These are phyloP conservation scores for Citrus reticulata DNA, from an alignment of 345 rosid genomes.

Conservation along the genomic window DNA sequence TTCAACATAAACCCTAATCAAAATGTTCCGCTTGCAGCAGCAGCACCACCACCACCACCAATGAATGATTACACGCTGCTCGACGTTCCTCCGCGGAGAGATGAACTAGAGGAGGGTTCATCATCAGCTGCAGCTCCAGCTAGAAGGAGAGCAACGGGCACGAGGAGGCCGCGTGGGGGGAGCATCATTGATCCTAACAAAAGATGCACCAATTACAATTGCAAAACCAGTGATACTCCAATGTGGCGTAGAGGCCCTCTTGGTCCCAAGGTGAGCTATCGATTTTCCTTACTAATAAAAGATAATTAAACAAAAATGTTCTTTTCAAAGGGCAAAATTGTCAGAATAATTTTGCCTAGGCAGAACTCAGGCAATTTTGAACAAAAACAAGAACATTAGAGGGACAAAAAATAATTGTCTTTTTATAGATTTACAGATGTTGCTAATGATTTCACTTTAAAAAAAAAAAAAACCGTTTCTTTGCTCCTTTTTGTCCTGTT, in stretches of 20 bases:
- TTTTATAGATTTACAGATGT: too few relatives aligned
- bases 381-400: too few relatives aligned
- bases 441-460: too few relatives aligned
- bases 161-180: background rate
- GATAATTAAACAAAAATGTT: background rate
- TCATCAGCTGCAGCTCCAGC: background rate
- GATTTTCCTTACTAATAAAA: background rate
- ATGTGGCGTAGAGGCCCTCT: conserved; percentile 32
- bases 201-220: too few relatives aligned
- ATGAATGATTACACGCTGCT: background rate
- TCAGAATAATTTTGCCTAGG: too few relatives aligned
- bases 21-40: background rate
- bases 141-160: background rate
- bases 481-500: too few relatives aligned
- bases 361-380: too few relatives aligned
- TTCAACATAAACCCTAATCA: background rate
- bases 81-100: background rate
- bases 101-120: background rate
- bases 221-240: too few relatives aligned
- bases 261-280: conserved; percentile 14
- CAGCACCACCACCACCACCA: background rate
- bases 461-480: too few relatives aligned
- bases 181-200: too few relatives aligned
- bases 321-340: too few relatives aligned
- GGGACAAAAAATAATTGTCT: too few relatives aligned